Percentiles rank a stretch among this genome's conserved stretches.
Evolutionary conservation across 257 asterid species (phyloP).

Genomic region (Cinchona pubescens): DNA sequence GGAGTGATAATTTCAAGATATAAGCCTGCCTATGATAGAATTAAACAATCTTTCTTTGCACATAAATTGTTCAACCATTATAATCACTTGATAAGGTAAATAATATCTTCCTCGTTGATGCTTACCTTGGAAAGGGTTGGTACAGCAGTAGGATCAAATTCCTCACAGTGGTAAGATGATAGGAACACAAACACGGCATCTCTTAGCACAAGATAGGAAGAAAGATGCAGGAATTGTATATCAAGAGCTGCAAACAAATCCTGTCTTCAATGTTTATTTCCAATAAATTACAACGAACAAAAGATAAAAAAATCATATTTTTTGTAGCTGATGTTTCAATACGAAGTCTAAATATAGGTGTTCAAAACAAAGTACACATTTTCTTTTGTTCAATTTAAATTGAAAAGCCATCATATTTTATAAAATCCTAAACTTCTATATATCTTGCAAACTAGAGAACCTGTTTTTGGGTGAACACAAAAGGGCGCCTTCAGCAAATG

Average conservation of each 20-base stretch:
- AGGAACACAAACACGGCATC: slow-evolving; percentile 75
- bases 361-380: neutral
- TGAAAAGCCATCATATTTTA: neutral
- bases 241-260: slow-evolving; percentile 2
- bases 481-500: slow-evolving; percentile 94
- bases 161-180: slow-evolving; percentile 79
- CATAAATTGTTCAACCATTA: too few species aligned
- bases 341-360: neutral
- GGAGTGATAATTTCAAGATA: too few species aligned
- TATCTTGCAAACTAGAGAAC: slow-evolving; percentile 25
- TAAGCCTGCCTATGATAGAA: too few species aligned
- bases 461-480: slow-evolving; percentile 92
- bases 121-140: slow-evolving; percentile 82
- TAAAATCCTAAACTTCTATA: neutral
- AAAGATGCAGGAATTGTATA: neutral
- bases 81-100: neutral
- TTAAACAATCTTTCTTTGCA: too few species aligned
- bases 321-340: neutral
- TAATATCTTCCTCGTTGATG: neutral
- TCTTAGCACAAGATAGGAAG: slow-evolving; percentile 9
- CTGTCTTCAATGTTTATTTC: neutral
- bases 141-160: slow-evolving; percentile 72
- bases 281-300: neutral
- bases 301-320: neutral
- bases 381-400: neutral